Percentiles rank a stretch among this genome's conserved stretches.
Evolutionary conservation across 768 basidiomycete species (phyloP).

Genomic region (Pseudohyphozyma bogoriensis): DNA sequence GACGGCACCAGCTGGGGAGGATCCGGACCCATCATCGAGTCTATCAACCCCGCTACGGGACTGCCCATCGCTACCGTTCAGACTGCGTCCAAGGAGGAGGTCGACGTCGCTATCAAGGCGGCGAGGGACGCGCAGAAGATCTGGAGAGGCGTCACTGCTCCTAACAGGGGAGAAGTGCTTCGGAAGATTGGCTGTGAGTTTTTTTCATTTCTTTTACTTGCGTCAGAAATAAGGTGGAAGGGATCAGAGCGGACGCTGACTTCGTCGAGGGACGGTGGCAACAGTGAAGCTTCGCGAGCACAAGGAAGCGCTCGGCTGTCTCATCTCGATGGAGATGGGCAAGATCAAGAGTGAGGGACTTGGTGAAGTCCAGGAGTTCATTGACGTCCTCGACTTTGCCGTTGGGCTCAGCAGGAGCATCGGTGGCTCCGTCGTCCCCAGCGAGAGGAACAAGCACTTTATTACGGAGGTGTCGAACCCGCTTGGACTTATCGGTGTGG

Average conservation of each 20-base stretch:
- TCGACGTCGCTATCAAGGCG: conserved; percentile 56
- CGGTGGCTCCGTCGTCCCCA: conserved; percentile 18
- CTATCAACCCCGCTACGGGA: conserved; percentile 75
- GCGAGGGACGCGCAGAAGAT: conserved; percentile 60
- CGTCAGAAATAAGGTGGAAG: conserved; percentile 56
- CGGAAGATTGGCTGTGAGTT: conserved; percentile 70
- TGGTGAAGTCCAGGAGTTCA: conserved; percentile 42
- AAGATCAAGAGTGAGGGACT: conserved; percentile 81
- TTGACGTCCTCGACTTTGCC: conserved; percentile 28
- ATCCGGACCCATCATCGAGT: conserved; percentile 56
- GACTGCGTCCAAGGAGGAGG: conserved; percentile 62
- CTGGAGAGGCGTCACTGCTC: conserved; percentile 72
- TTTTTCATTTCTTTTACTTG: conserved; percentile 44
- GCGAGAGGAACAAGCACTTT: conserved; percentile 24
- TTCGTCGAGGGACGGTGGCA: conserved; percentile 10
- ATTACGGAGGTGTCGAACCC: conserved; percentile 69
- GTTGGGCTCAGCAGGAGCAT: conserved; percentile 22
- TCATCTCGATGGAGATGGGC: conserved; percentile 62
- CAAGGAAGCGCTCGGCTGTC: conserved; percentile 50
- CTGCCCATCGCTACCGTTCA: conserved; percentile 54
- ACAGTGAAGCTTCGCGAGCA: conserved; percentile 5
- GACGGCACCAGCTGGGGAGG: conserved; percentile 65
- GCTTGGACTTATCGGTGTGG: conserved; percentile 51
- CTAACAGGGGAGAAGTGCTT: conserved; percentile 75
- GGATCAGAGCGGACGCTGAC: too few relatives aligned